A percentile compares a stretch with the other conserved stretches of the same genome.
These are phyloP conservation scores for Coleophoma eucalyptorum DNA, from an alignment of 2,329 filamentous ascomycete species.

Conservation along the genomic window DNA sequence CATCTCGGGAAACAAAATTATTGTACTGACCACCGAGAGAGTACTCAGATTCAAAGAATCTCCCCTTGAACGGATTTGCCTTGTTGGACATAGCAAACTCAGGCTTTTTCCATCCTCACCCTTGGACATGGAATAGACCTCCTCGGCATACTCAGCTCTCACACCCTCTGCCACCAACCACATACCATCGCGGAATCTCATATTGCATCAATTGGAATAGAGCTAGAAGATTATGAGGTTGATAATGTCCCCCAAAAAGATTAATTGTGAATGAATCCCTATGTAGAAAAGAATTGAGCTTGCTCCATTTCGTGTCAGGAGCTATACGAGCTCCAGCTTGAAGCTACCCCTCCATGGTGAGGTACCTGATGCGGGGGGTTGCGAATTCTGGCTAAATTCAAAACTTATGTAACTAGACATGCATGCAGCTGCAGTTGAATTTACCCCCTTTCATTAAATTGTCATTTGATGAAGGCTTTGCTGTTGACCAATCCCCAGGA, in stretches of 20 bases:
- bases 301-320: too few relatives aligned
- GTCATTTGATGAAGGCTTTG: too few relatives aligned
- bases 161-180: constrained; percentile 61
- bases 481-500: too few relatives aligned
- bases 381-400: not conserved
- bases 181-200: constrained; percentile 65
- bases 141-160: constrained; percentile 62
- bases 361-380: not conserved
- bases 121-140: constrained; percentile 48
- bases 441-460: not conserved
- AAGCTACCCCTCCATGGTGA: not conserved
- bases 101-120: constrained; percentile 41
- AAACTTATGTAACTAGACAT: too few relatives aligned
- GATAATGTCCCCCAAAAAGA: too few relatives aligned
- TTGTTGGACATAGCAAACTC: constrained; percentile 53
- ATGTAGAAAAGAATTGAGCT: too few relatives aligned
- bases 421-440: not conserved
- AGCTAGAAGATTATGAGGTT: not conserved
- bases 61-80: constrained; percentile 47
- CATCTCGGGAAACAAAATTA: not conserved
- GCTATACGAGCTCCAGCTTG: not conserved
- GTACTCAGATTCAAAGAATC: constrained; percentile 54
- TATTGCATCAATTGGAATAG: constrained; percentile 19
- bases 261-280: too few relatives aligned
- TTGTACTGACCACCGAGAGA: constrained; percentile 40